A percentile compares a stretch with the other conserved stretches of the same genome.
These are phyloP conservation scores for Aspergillus carlsbadensis DNA, from an alignment of 495 filamentous ascomycete species.

Conservation along the genomic window DNA sequence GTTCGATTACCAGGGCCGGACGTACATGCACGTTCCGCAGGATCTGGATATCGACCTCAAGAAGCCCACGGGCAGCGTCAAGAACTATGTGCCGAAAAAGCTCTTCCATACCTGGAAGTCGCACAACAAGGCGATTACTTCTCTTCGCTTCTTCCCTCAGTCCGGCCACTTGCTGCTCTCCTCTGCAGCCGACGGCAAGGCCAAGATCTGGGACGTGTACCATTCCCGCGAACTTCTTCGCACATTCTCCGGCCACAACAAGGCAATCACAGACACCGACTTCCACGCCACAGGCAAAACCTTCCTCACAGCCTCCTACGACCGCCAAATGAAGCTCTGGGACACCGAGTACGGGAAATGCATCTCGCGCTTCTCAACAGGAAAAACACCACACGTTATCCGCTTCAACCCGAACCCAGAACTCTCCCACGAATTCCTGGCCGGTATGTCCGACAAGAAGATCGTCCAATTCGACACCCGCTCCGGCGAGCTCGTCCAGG, in stretches of 20 bases:
- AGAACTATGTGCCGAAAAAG: constrained; percentile 94
- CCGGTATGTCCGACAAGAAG: constrained; percentile 96
- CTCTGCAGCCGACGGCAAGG: constrained; percentile 78
- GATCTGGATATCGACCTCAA: constrained; percentile 86
- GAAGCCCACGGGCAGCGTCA: constrained; percentile 73
- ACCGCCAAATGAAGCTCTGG: constrained; percentile 95
- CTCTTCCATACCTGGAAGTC: constrained; percentile 84
- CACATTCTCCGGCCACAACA: constrained; percentile 86
- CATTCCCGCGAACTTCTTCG: constrained; percentile 83
- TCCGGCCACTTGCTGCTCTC: constrained; percentile 88
- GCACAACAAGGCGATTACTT: constrained; percentile 82
- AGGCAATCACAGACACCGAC: constrained; percentile 84
- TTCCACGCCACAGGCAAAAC: constrained; percentile 80
- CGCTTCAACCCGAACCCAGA: constrained; percentile 82
- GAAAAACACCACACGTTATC: constrained; percentile 93
- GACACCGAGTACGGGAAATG: constrained; percentile 94
- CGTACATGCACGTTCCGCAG: constrained; percentile 83
- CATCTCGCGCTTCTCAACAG: constrained; percentile 79
- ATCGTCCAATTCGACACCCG: constrained; percentile 97
- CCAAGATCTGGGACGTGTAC: constrained; percentile 96
- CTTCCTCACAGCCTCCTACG: constrained; percentile 91
- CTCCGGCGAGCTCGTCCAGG: constrained; percentile 80
- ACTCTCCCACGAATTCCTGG: constrained; percentile 85
- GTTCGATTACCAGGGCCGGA: constrained; percentile 89
- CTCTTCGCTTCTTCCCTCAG: constrained; percentile 80